A percentile compares a stretch with the other conserved stretches of the same genome.
Conservation (phyloP, 1,139 yeast genomes). For the Pichia sp. region DNA sequence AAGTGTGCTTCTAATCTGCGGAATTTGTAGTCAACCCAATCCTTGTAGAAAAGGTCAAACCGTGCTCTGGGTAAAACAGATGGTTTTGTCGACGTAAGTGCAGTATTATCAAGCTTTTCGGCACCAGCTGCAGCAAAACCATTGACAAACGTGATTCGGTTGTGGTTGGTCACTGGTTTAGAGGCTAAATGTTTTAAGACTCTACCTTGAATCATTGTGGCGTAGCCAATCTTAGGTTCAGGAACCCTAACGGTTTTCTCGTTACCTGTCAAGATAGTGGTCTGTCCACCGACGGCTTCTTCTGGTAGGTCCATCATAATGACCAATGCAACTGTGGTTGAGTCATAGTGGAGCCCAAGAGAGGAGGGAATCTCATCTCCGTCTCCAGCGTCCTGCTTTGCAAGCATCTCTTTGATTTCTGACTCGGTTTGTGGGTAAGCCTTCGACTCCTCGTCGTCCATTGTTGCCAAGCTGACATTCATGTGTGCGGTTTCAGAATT, state of each 20-base stretch:
- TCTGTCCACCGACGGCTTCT: slow-evolving; percentile 37
- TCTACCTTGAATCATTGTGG: slow-evolving; percentile 36
- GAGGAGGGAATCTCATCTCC: slow-evolving; percentile 28
- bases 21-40: slow-evolving; percentile 37
- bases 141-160: slow-evolving; percentile 33
- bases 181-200: slow-evolving; percentile 36
- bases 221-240: slow-evolving; percentile 36
- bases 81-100: slow-evolving; percentile 35
- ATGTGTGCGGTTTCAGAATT: slow-evolving; percentile 34
- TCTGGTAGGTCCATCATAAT: slow-evolving; percentile 35
- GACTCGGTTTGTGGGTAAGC: slow-evolving; percentile 18
- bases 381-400: slow-evolving; percentile 19
- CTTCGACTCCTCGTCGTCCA: slow-evolving; percentile 15
- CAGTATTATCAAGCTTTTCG: slow-evolving; percentile 29
- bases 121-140: slow-evolving; percentile 33
- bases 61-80: slow-evolving; percentile 35
- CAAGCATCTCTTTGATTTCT: slow-evolving; percentile 13
- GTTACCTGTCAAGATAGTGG: slow-evolving; percentile 35
- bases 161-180: slow-evolving; percentile 35
- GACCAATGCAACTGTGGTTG: slow-evolving; percentile 35
- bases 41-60: slow-evolving; percentile 35
- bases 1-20: slow-evolving; percentile 35
- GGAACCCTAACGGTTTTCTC: slow-evolving; percentile 33
- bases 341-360: slow-evolving; percentile 36
- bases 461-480: slow-evolving; percentile 34